A percentile compares a stretch with the other conserved stretches of the same genome.
Evolutionary conservation across 495 filamentous ascomycete species (phyloP).

Genomic region (Aspergillus coremiiformis): DNA sequence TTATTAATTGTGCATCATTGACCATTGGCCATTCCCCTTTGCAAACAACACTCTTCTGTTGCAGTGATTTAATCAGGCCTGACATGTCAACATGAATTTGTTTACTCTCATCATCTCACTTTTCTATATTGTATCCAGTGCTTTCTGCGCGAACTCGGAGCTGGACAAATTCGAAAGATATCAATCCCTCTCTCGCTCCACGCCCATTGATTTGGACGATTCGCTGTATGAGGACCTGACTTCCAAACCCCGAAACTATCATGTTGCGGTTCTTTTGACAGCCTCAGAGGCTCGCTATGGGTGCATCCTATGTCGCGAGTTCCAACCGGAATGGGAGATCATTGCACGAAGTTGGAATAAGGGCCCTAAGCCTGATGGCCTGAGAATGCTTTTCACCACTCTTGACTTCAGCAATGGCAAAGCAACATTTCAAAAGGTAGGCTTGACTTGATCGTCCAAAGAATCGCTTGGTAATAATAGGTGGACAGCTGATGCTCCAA

Average conservation of each 20-base stretch:
- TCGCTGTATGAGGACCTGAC: conserved; percentile 67
- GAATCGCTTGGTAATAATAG: conserved; percentile 6
- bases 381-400: conserved; percentile 72
- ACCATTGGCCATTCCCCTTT: not conserved
- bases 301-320: conserved; percentile 80
- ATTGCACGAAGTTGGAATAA: conserved; percentile 80
- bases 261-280: conserved; percentile 75
- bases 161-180: conserved; percentile 56
- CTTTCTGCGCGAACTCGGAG: conserved; percentile 22
- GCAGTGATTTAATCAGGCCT: conserved; percentile 2
- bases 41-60: not conserved
- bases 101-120: conserved; percentile 46
- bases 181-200: conserved; percentile 56
- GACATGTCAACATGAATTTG: conserved; percentile 43
- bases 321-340: conserved; percentile 91
- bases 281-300: conserved; percentile 79
- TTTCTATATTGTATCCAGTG: conserved; percentile 42
- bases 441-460: not conserved
- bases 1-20: not conserved
- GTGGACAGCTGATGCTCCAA: conserved; percentile 75
- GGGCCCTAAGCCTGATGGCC: conserved; percentile 64
- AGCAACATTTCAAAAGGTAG: conserved; percentile 80
- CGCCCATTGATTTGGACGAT: conserved; percentile 71
- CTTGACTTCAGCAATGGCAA: conserved; percentile 85
- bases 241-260: conserved; percentile 71